A percentile compares a stretch with the other conserved stretches of the same genome.
Conservation (phyloP, 148 eudicot species). For the Vaccinium myrtillus region DNA sequence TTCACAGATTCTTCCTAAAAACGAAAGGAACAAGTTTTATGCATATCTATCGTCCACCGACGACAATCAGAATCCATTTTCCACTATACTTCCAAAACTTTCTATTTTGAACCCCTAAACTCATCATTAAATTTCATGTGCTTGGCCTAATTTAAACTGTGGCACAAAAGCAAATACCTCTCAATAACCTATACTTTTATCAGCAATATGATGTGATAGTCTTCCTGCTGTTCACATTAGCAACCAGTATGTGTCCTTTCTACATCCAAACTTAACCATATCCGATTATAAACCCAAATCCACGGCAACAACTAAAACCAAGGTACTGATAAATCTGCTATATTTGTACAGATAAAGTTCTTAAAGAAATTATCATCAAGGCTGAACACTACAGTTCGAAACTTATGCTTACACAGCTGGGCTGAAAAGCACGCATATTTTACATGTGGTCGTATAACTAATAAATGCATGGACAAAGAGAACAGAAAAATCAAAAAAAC, state of each 20-base stretch:
- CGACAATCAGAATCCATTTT: neutral
- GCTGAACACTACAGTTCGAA: neutral
- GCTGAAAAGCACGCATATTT: conserved; percentile 13
- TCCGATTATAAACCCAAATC: neutral
- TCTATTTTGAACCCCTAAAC: neutral
- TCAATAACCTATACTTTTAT: no score
- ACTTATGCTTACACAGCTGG: neutral
- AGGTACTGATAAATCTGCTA: neutral
- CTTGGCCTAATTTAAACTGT: neutral
- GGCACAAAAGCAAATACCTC: neutral
- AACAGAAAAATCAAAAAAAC: conserved; percentile 10
- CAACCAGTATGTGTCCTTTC: no score
- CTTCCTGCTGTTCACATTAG: no score
- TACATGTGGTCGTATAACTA: conserved; percentile 34
- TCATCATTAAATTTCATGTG: neutral
- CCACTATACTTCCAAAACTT: neutral
- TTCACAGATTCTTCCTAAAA: neutral
- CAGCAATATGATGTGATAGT: no score
- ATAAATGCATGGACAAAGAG: conserved; percentile 9
- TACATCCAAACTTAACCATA: neutral
- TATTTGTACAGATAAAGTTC: neutral
- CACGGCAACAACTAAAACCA: neutral
- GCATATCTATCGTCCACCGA: neutral
- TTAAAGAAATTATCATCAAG: neutral
- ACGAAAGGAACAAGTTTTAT: neutral